phyloP scores from a whole-genome alignment of 1,139 yeast species.

The Martiniozyma asiatica region DNA sequence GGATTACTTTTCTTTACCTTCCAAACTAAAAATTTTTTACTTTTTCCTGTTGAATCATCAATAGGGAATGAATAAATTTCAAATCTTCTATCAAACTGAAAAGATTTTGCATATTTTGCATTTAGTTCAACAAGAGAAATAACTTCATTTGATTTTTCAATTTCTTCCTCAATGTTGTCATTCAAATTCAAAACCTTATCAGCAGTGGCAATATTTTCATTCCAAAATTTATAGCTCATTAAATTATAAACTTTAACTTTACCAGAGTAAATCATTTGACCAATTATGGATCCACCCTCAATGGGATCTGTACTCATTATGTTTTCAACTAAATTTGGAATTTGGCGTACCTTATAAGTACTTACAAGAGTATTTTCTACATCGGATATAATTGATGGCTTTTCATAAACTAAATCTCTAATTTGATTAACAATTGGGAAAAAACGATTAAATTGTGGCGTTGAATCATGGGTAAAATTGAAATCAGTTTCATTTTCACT shows the following conservation, averaged over 20 bases:
- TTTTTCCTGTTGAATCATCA: background rate
- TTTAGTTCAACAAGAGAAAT: too few species aligned
- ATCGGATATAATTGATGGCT: constrained; percentile 44
- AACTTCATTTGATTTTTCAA: too few species aligned
- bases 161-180: too few species aligned
- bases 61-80: constrained; percentile 1
- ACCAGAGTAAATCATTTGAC: constrained; percentile 65
- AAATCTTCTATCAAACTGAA: constrained; percentile 3
- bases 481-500: constrained; percentile 23
- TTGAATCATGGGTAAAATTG: constrained; percentile 16
- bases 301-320: constrained; percentile 5
- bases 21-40: constrained; percentile 3
- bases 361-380: constrained; percentile 43
- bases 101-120: constrained; percentile 5
- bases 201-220: too few species aligned
- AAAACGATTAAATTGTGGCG: constrained; percentile 25
- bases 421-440: constrained; percentile 58
- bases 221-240: constrained; percentile 23
- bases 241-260: constrained; percentile 62
- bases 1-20: background rate
- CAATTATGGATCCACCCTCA: constrained; percentile 25
- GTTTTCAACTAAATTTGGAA: constrained; percentile 8
- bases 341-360: constrained; percentile 5
- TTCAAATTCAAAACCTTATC: too few species aligned
- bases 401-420: constrained; percentile 30